Evolutionary conservation across 2,329 filamentous ascomycete genomes (phyloP).

Genomic region (Xylariales sp.): DNA sequence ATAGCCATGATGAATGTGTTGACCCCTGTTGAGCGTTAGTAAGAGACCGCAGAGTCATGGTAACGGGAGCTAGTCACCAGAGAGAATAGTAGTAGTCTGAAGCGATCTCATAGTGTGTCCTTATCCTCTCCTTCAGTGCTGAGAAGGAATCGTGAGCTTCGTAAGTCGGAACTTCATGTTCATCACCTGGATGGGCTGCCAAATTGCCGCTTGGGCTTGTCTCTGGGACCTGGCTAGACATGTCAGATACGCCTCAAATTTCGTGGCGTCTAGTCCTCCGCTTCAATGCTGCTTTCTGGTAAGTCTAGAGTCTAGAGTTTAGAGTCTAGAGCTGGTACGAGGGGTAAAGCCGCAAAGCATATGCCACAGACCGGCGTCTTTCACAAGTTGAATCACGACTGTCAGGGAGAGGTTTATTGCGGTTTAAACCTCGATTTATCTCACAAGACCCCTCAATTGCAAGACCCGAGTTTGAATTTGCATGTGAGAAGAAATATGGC

Average conservation of each 20-base stretch:
- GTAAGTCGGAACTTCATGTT: slow-evolving; percentile 22
- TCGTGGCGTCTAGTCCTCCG: slow-evolving; percentile 5
- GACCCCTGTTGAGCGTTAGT: slow-evolving; percentile 40
- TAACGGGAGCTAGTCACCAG: slow-evolving; percentile 37
- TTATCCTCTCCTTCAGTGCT: slow-evolving; percentile 51
- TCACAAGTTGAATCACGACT: too few relatives aligned
- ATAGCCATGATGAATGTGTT: slow-evolving; percentile 61
- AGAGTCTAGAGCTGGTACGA: too few relatives aligned
- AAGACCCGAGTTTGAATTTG: too few relatives aligned
- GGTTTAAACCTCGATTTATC: too few relatives aligned
- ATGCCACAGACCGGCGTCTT: too few relatives aligned
- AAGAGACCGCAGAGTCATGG: slow-evolving; percentile 3
- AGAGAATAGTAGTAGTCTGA: slow-evolving; percentile 59
- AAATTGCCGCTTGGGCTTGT: neutral
- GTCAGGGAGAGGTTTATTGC: too few relatives aligned
- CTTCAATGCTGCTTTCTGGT: too few relatives aligned
- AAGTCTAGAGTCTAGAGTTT: too few relatives aligned
- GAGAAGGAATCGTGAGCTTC: slow-evolving; percentile 21
- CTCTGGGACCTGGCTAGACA: neutral
- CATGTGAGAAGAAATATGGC: too few relatives aligned
- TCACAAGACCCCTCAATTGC: too few relatives aligned
- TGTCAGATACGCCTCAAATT: too few relatives aligned
- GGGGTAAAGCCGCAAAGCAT: too few relatives aligned
- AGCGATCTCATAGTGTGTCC: slow-evolving; percentile 56
- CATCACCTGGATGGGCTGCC: slow-evolving; percentile 22